Conservation (phyloP, 1,284 basidiomycete species). For the Microbotryomycetes sp. region DNA sequence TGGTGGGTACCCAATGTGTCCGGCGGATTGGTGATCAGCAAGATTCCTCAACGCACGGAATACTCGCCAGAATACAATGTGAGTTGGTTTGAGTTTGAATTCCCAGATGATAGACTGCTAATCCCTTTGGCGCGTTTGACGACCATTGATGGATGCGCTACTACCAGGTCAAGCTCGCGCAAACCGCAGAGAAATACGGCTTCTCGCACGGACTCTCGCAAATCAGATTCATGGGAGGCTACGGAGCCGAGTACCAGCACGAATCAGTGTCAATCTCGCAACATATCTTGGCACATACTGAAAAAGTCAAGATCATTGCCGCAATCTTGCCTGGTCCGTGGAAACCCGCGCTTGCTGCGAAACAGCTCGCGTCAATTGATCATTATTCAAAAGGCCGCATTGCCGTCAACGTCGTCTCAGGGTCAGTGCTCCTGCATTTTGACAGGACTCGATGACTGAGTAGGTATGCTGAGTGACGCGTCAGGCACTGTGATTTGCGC, state of each 20-base stretch:
- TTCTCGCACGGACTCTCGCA: constrained; percentile 21
- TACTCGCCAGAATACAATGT: constrained; percentile 21
- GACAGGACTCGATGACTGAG: too few species aligned
- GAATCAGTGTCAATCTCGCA: constrained; percentile 23
- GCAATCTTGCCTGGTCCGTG: constrained; percentile 22
- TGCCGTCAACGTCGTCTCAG: constrained; percentile 22
- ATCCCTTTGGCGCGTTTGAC: not conserved
- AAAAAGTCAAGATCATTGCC: constrained; percentile 16
- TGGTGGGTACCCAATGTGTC: constrained; percentile 24
- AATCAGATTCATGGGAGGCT: constrained; percentile 21
- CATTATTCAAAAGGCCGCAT: constrained; percentile 13
- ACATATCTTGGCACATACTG: constrained; percentile 18
- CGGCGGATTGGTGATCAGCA: constrained; percentile 18
- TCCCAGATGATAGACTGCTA: not conserved
- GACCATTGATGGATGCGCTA: not conserved
- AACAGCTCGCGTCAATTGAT: constrained; percentile 17
- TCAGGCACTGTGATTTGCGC: too few species aligned
- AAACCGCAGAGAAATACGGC: constrained; percentile 13
- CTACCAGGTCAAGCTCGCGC: constrained; percentile 14
- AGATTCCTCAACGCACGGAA: constrained; percentile 15
- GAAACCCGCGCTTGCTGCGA: constrained; percentile 22
- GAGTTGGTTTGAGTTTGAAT: not conserved
- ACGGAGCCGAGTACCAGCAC: constrained; percentile 23
- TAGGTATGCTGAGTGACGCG: too few species aligned
- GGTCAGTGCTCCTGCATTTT: too few species aligned